Percentiles rank a stretch among this genome's conserved stretches.
phyloP scores from a whole-genome alignment of 2,329 filamentous ascomycete species.

The Salinomyces thailandicus region DNA sequence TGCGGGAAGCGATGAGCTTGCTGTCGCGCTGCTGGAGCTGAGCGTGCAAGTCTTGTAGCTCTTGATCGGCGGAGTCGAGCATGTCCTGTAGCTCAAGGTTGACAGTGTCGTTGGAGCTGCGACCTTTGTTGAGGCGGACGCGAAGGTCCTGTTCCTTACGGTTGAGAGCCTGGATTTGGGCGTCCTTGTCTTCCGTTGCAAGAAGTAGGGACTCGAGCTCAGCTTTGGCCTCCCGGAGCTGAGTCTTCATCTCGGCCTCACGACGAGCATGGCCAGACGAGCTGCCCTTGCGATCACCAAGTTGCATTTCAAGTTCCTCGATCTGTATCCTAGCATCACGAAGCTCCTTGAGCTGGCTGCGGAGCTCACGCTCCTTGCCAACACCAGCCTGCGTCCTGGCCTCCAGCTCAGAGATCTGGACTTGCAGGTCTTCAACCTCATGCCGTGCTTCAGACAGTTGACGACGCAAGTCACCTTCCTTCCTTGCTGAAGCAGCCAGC shows the following conservation, averaged over 20 bases:
- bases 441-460: constrained; percentile 53
- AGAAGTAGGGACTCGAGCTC: constrained; percentile 26
- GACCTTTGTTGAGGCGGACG: constrained; percentile 20
- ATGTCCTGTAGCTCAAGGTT: constrained; percentile 29
- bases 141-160: constrained; percentile 34
- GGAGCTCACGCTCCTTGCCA: constrained; percentile 29
- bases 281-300: constrained; percentile 35
- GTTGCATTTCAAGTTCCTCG: constrained; percentile 31
- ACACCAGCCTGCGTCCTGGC: constrained; percentile 16
- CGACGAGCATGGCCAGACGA: constrained; percentile 26
- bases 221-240: constrained; percentile 24
- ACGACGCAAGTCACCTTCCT: constrained; percentile 50
- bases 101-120: constrained; percentile 16
- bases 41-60: constrained; percentile 30
- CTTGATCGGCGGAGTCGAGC: constrained; percentile 29
- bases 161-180: constrained; percentile 22
- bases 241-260: constrained; percentile 31
- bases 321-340: constrained; percentile 22
- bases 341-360: constrained; percentile 24
- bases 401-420: constrained; percentile 44
- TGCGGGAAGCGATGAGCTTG: constrained; percentile 20
- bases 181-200: constrained; percentile 36
- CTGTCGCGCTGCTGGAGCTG: constrained; percentile 25
- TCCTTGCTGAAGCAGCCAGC: constrained; percentile 46
- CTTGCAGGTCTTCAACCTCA: constrained; percentile 37